Evolutionary conservation across 495 filamentous ascomycete species (phyloP), one percentile per base, ranked within the genome.

Genomic region (Penicillium parvum): DNA sequence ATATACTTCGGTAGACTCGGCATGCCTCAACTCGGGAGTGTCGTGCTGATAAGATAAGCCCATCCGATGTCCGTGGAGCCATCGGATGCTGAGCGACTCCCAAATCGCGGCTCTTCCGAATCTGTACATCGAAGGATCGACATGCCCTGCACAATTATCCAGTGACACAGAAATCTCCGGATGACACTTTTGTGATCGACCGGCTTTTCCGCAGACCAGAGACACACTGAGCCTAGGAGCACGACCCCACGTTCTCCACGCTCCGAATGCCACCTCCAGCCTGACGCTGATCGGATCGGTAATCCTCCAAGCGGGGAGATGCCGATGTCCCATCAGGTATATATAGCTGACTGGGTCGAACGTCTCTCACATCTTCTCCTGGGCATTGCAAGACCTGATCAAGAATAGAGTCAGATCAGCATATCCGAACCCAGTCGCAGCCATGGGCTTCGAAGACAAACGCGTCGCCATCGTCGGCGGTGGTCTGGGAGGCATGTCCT

Each of bases 401-500:
- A n/a, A n/a, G n/a, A n/a, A n/a, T 7, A 18, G 12, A 16, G 12
- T 36, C 9, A 16, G 18, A 18, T 4, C 8, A n/a, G 18, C 33
- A 8, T n/a, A 16, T 28, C 8, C 3, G 22, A 16, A 3, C 15
- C 27, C 16, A 8, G 5, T 10, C 7, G 9, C 25, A 3, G 6
- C 10, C 23, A 27, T 64, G 60, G 60, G 60, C 8, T 64, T 64
- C 34, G 47, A 56, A 47, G 23, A 64, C 37, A 58, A 59, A n/a
- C 52, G 52, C 21, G 39, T 80, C 30, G 78, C 75, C 47, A 74
- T 82, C 41, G 56, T 81, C 27, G 78, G 78, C 37, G 77, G 66
- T n/a, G 78, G 78, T 23, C 73, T 82, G 15, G 74, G 75, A 2
- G 78, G 78, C 32, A 63, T 80, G 47, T 47, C 61, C 12, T 62